Base-by-base conservation (phyloP, 2,329 filamentous ascomycete genomes). In the Fusarium fujikuroi region DNA sequence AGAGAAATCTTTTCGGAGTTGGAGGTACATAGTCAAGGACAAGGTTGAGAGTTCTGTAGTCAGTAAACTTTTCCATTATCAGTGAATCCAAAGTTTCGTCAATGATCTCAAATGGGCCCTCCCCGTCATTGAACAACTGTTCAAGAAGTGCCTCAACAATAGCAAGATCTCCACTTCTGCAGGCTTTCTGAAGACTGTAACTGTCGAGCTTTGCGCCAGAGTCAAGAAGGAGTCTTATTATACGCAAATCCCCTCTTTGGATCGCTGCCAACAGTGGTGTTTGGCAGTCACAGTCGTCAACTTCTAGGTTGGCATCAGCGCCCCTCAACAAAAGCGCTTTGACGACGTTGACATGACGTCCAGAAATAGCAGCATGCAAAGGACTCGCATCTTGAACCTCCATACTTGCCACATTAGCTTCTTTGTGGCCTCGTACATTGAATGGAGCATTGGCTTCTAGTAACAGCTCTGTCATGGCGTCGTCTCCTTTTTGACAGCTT, bases 241-340 rank as follows among this genome's bases (percentile, higher is more conserved):
- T 32, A 7, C 8, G 3, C 21, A 52, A 34, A 23, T 59, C 11
- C 0, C 28, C n/a, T 9, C 3, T n/a, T 9, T 32, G 28, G 2
- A 57, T 58, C 19, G 68, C 68, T 16, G 15, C 47, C 3, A 60
- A 16, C 10, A 70, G 37, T 3, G 25, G 40, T 8, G 68, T 68
- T 14, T 25, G 40, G 2, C 21, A 39, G n/a, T 10, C 19, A 16
- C 61, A 53, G 4, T n/a, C 19, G 9, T 49, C 16, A 9, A 42
- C 25, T 16, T 39, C 43, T 7, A 70, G 12, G 21, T 62, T 43
- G 34, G 34, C 34, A 36, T 70, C 50, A 9, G 66, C 66, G 5
- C 50, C 61, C 28, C 19, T 39, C 5, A 21, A 58, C 9, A 71
- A 37, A 34, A 71, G 66, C 16, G 44, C 23, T 16, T 44, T 4